Conservation (phyloP, 1,139 yeast genomes). For the Debaryomycetaceae sp. region DNA sequence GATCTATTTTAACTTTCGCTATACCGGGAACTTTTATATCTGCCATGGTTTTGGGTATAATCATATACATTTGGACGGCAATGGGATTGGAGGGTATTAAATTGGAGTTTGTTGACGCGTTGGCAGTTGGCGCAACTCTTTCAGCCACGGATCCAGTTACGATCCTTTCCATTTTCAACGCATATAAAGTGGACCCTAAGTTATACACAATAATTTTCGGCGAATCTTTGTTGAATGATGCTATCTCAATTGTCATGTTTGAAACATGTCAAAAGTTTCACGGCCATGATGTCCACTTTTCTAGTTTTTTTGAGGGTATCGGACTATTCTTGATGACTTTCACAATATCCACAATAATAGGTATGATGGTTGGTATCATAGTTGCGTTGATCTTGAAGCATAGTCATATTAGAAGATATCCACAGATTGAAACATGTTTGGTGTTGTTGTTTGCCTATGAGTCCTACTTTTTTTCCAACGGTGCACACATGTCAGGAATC, state of each 20-base stretch:
- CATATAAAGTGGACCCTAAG: constrained; percentile 97
- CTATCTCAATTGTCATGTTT: constrained; percentile 97
- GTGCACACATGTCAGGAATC: constrained; percentile 99
- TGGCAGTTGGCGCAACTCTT: constrained; percentile 95
- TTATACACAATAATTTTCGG: constrained; percentile 96
- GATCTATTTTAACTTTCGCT: constrained; percentile 90
- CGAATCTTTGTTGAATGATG: constrained; percentile 91
- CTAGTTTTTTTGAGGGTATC: constrained; percentile 86
- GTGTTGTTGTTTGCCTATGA: constrained; percentile 91
- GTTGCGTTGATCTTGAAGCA: constrained; percentile 90
- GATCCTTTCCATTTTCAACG: constrained; percentile 90
- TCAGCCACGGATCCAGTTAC: constrained; percentile 99
- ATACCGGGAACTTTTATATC: constrained; percentile 95
- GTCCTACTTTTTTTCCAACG: constrained; percentile 95
- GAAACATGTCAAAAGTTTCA: constrained; percentile 97
- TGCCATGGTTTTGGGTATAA: constrained; percentile 81
- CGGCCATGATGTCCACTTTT: constrained; percentile 70
- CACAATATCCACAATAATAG: constrained; percentile 88
- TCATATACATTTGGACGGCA: constrained; percentile 85
- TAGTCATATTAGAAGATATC: constrained; percentile 87
- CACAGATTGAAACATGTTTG: constrained; percentile 93
- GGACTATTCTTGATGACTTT: constrained; percentile 93
- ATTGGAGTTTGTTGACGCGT: constrained; percentile 91
- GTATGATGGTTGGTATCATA: constrained; percentile 79
- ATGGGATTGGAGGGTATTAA: constrained; percentile 85